Evolutionary conservation across 108 stramenopile species (phyloP).

Genomic region (Bacterosira constricta): DNA sequence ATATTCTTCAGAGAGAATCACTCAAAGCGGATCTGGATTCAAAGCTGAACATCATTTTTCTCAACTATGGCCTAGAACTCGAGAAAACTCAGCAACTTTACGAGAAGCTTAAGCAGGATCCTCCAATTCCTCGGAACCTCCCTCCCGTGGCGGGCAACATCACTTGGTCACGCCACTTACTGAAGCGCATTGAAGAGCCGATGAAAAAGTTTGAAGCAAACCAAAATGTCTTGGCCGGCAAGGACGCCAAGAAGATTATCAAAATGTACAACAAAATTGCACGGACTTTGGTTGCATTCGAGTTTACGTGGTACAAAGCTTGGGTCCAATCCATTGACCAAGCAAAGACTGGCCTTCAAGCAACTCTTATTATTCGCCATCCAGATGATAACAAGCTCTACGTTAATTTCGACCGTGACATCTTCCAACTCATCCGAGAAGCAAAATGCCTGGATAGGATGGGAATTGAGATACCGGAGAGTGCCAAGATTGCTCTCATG

Average conservation of each 20-base stretch:
- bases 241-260: conserved; percentile 89
- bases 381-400: conserved; percentile 89
- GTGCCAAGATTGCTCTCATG: conserved; percentile 86
- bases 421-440: conserved; percentile 91
- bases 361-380: conserved; percentile 91
- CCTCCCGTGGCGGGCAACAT: conserved; percentile 93
- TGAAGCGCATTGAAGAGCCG: conserved; percentile 92
- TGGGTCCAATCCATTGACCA: conserved; percentile 89
- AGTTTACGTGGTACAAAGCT: conserved; percentile 93
- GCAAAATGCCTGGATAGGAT: conserved; percentile 91
- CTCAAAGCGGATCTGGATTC: conserved; percentile 86
- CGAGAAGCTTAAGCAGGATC: conserved; percentile 89
- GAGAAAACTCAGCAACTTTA: conserved; percentile 92
- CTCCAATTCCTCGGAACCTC: conserved; percentile 86
- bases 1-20: conserved; percentile 84
- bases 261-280: conserved; percentile 95
- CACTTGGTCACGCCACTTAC: conserved; percentile 85
- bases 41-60: conserved; percentile 90
- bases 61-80: conserved; percentile 92
- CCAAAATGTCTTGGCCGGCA: conserved; percentile 79
- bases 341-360: conserved; percentile 92
- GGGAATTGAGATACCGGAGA: conserved; percentile 89
- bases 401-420: conserved; percentile 92
- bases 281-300: conserved; percentile 87
- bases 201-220: conserved; percentile 90